Conservation (phyloP, 2,329 filamentous ascomycete species). For the Sporothrix humicola region DNA sequence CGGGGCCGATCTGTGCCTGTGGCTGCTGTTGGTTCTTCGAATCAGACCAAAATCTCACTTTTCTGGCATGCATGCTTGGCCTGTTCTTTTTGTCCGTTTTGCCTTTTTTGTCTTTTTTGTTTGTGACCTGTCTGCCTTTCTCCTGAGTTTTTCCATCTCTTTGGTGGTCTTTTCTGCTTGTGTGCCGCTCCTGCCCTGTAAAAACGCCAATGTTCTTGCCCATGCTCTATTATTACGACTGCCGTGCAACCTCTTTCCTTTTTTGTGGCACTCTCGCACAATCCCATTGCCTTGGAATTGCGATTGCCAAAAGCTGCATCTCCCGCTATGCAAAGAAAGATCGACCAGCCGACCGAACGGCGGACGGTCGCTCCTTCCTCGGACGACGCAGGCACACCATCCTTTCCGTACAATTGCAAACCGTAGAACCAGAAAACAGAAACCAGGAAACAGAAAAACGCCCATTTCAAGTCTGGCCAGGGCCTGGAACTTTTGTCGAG, state of each 20-base stretch:
- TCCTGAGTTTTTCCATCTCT: too few relatives aligned
- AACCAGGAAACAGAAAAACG: background rate
- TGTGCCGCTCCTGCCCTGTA: too few relatives aligned
- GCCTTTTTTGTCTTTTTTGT: too few relatives aligned
- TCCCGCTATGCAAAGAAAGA: background rate
- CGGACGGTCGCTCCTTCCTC: conserved; percentile 6
- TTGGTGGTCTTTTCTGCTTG: too few relatives aligned
- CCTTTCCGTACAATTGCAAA: background rate
- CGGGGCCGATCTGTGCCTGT: background rate
- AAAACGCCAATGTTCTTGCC: background rate
- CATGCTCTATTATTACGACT: conserved; percentile 1
- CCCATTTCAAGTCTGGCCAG: background rate
- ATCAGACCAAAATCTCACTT: conserved; percentile 20
- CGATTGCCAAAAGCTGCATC: background rate
- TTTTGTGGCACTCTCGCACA: background rate
- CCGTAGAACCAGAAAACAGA: background rate
- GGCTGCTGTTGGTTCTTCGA: background rate
- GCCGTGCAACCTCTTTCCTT: background rate
- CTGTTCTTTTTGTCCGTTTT: too few relatives aligned
- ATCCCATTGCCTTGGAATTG: conserved; percentile 11
- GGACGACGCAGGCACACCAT: background rate
- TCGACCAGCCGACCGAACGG: background rate
- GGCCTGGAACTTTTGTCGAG: background rate
- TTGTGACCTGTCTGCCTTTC: too few relatives aligned
- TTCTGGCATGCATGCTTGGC: background rate